Percentiles rank a stretch among this genome's conserved stretches.
Evolutionary conservation across 1,284 basidiomycete species (phyloP).

Genomic region (Rhodotorula sp.): DNA sequence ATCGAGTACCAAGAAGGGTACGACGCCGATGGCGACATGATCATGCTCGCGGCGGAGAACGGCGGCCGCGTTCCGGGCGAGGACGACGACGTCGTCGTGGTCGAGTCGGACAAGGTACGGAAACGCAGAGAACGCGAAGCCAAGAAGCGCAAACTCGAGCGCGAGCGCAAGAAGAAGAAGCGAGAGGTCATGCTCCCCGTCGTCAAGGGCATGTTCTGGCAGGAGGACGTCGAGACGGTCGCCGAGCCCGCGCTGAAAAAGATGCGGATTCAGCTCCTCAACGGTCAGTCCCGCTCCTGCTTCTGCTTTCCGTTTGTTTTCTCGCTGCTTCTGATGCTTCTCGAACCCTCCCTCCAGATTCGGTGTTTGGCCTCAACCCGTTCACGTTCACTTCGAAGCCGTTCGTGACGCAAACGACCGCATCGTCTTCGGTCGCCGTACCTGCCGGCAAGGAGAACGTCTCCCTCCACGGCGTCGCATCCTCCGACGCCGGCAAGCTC

Average conservation of each 20-base stretch:
- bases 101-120: constrained; percentile 52
- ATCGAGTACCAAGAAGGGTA: constrained; percentile 51
- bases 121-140: constrained; percentile 52
- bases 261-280: constrained; percentile 71
- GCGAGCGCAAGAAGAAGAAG: constrained; percentile 32
- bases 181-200: constrained; percentile 65
- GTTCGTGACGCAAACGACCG: constrained; percentile 37
- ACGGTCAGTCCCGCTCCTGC: constrained; percentile 57
- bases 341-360: constrained; percentile 55
- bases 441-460: constrained; percentile 24
- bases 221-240: constrained; percentile 61
- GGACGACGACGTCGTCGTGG: constrained; percentile 63
- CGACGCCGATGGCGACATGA: constrained; percentile 59
- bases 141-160: constrained; percentile 36
- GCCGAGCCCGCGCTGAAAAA: constrained; percentile 63
- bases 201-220: constrained; percentile 73
- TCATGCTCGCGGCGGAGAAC: constrained; percentile 52
- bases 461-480: constrained; percentile 3
- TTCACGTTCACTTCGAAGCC: constrained; percentile 66
- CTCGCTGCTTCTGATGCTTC: background rate
- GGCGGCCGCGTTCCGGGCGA: constrained; percentile 44
- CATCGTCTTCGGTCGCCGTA: background rate
- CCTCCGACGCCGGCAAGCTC: background rate
- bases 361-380: constrained; percentile 68
- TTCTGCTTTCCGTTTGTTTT: background rate